Percentiles rank a stretch among this genome's conserved stretches.
Conservation (phyloP, 2,329 filamentous ascomycete genomes). For the Hypocrella siamensis region DNA sequence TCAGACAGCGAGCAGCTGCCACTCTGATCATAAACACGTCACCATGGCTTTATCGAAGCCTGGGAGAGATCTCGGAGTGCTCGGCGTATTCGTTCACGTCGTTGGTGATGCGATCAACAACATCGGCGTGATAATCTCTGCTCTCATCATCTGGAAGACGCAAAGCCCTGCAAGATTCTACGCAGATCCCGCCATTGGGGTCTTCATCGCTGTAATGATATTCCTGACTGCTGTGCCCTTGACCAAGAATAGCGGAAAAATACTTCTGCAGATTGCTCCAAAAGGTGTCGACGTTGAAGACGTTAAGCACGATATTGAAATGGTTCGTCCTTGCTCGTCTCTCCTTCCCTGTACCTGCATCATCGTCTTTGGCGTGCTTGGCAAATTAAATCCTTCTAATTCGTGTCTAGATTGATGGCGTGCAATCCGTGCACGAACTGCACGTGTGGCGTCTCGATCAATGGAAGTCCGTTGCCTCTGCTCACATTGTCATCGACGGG, state of each 20-base stretch:
- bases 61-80: constrained; percentile 49
- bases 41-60: constrained; percentile 14
- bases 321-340: constrained; percentile 19
- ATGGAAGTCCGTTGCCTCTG: constrained; percentile 51
- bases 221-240: constrained; percentile 47
- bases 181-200: constrained; percentile 52
- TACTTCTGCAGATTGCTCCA: constrained; percentile 53
- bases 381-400: not conserved
- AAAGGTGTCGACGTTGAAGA: constrained; percentile 42
- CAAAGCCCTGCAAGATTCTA: constrained; percentile 46
- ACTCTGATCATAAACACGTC: constrained; percentile 34
- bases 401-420: constrained; percentile 40
- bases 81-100: constrained; percentile 56
- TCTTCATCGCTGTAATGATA: constrained; percentile 61
- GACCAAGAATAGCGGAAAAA: constrained; percentile 43
- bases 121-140: constrained; percentile 56
- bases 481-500: constrained; percentile 49
- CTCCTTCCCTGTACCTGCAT: no score
- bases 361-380: no score
- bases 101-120: constrained; percentile 63
- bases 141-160: constrained; percentile 52
- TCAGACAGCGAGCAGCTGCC: constrained; percentile 12
- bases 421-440: constrained; percentile 53
- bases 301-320: constrained; percentile 53
- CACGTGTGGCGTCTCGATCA: constrained; percentile 64